Conservation (phyloP, 2,329 filamentous ascomycete species). For the Blastomyces parvus region DNA sequence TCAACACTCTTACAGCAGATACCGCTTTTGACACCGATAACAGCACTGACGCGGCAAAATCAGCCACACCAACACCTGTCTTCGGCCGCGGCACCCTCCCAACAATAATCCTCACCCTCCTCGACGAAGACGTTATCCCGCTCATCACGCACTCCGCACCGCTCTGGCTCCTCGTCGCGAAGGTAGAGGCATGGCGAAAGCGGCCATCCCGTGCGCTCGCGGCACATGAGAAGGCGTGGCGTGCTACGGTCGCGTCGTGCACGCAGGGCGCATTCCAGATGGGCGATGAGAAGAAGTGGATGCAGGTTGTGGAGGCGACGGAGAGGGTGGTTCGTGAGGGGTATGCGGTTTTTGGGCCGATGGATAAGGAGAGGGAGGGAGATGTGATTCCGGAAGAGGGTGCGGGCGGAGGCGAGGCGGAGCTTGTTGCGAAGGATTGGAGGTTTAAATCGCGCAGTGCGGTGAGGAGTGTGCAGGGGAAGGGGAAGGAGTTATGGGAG, state of each 20-base stretch:
- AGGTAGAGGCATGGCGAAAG: slow-evolving; percentile 62
- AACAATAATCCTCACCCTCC: slow-evolving; percentile 52
- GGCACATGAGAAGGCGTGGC: slow-evolving; percentile 83
- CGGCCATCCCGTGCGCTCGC: slow-evolving; percentile 65
- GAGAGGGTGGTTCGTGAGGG: slow-evolving; percentile 64
- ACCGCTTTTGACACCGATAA: slow-evolving; percentile 32
- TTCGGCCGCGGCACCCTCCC: slow-evolving; percentile 45
- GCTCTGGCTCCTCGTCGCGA: slow-evolving; percentile 66
- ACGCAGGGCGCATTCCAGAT: slow-evolving; percentile 37
- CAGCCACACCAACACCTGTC: slow-evolving; percentile 26
- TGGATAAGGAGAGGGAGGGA: slow-evolving; percentile 46
- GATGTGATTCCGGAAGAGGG: slow-evolving; percentile 29
- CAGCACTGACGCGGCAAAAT: slow-evolving; percentile 19
- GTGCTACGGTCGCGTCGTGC: slow-evolving; percentile 48
- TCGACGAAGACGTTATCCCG: slow-evolving; percentile 67
- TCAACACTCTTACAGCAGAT: slow-evolving; percentile 57
- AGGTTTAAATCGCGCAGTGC: slow-evolving; percentile 80
- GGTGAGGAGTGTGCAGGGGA: slow-evolving; percentile 70
- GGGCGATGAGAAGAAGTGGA: slow-evolving; percentile 58
- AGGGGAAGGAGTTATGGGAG: slow-evolving; percentile 75
- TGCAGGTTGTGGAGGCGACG: slow-evolving; percentile 64
- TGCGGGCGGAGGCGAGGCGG: slow-evolving; percentile 37
- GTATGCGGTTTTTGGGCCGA: slow-evolving; percentile 67
- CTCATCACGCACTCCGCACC: slow-evolving; percentile 71
- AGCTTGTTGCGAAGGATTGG: slow-evolving; percentile 69